A percentile compares a stretch with the other conserved stretches of the same genome.
Conservation (phyloP, 345 rosid species). For the Geranium brycei region DNA sequence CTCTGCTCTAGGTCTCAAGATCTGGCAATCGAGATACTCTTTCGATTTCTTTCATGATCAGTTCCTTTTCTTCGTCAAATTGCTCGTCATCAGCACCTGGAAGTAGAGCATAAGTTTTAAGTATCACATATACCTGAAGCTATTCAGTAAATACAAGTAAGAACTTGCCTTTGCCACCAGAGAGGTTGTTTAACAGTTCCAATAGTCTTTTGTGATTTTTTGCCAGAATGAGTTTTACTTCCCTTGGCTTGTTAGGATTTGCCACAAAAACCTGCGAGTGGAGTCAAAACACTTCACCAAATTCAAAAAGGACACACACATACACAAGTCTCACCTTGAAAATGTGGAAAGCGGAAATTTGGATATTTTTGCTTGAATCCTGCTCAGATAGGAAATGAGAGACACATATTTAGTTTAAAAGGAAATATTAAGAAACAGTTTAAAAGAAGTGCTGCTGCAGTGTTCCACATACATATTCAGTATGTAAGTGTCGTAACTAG, state of each 20-base stretch:
- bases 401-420: neutral
- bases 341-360: conserved; percentile 84
- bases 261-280: conserved; percentile 75
- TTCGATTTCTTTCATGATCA: conserved; percentile 71
- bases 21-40: conserved; percentile 35
- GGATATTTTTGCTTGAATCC: conserved; percentile 95
- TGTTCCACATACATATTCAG: too few species aligned
- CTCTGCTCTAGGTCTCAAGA: conserved; percentile 17
- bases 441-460: too few species aligned
- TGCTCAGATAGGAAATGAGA: conserved; percentile 19
- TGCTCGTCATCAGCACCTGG: conserved; percentile 80
- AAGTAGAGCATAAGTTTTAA: neutral
- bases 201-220: conserved; percentile 69
- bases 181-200: conserved; percentile 51
- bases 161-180: conserved; percentile 64
- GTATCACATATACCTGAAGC: neutral
- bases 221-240: conserved; percentile 69
- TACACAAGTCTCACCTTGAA: conserved; percentile 46
- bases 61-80: conserved; percentile 90
- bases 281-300: neutral
- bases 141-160: neutral
- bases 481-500: too few species aligned
- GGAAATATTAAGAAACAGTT: neutral
- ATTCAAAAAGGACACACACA: too few species aligned
- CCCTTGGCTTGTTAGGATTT: conserved; percentile 89